Evolutionary conservation across 805 yeast genomes (phyloP).

Genomic region (Candida vaughaniae): DNA sequence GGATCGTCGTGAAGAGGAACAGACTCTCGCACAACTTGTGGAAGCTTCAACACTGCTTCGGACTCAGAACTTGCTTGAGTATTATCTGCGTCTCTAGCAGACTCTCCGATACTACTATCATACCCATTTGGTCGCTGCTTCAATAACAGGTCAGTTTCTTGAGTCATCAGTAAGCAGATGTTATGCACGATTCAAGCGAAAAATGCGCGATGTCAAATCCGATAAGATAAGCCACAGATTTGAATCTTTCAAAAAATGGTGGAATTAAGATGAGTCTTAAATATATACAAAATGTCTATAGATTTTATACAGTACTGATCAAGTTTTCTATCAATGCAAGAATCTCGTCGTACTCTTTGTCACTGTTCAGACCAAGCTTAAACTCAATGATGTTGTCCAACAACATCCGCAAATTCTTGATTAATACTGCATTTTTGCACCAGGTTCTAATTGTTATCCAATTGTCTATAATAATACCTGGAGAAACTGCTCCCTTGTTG

Average conservation of each 20-base stretch:
- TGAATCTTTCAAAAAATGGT: no score
- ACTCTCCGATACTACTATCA: no score
- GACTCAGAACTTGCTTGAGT: neutral
- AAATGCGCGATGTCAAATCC: no score
- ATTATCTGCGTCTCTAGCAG: no score
- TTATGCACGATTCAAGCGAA: no score
- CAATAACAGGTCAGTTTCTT: no score
- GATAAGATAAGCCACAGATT: no score
- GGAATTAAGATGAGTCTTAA: no score
- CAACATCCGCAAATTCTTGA: conserved; percentile 64
- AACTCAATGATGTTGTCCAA: conserved; percentile 67
- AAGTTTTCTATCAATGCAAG: conserved; percentile 3
- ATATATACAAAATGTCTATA: neutral
- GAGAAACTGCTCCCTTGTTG: conserved; percentile 53
- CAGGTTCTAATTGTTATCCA: conserved; percentile 92
- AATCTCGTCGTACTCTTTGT: conserved; percentile 4
- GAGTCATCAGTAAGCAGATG: no score
- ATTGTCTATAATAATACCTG: conserved; percentile 82
- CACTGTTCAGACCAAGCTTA: conserved; percentile 36
- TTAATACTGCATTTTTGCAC: conserved; percentile 89
- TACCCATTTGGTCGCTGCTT: no score
- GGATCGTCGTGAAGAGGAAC: conserved; percentile 43
- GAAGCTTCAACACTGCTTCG: conserved; percentile 21
- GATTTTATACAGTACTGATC: neutral
- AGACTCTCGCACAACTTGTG: conserved; percentile 32